phyloP scores from a whole-genome alignment of 306 rosid genomes.

The Sphenostylis stenocarpa region DNA sequence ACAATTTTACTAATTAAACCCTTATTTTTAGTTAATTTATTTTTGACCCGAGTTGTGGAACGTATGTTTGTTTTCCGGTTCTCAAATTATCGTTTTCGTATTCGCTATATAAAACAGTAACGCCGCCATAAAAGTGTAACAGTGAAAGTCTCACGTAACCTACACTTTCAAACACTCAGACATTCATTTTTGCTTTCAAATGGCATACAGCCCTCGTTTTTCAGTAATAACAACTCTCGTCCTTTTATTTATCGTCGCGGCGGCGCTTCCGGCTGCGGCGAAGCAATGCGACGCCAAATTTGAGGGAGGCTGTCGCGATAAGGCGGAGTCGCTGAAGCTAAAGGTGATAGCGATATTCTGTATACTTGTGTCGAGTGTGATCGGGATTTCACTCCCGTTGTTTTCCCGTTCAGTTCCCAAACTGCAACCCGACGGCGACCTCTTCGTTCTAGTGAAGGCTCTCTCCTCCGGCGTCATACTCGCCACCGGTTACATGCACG shows the following conservation, averaged over 20 bases:
- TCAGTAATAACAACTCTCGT: neutral
- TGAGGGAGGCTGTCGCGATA: conserved; percentile 41
- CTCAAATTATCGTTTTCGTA: too few species aligned
- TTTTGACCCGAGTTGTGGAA: too few species aligned
- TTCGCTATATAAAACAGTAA: too few species aligned
- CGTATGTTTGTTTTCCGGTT: too few species aligned
- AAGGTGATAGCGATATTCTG: conserved; percentile 53
- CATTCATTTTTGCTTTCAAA: too few species aligned
- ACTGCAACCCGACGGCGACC: conserved; percentile 43
- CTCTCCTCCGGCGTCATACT: conserved; percentile 75
- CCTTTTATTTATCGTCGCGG: neutral
- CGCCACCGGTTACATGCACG: conserved; percentile 78
- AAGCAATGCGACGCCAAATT: conserved; percentile 23
- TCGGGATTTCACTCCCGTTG: conserved; percentile 48
- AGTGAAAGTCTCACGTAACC: too few species aligned
- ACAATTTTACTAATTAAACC: too few species aligned
- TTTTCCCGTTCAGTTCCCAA: conserved; percentile 46
- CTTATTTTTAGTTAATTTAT: too few species aligned
- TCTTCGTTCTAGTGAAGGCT: conserved; percentile 53
- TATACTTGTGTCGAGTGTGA: conserved; percentile 47
- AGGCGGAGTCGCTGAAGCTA: conserved; percentile 29
- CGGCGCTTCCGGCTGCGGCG: neutral
- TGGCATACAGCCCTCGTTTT: neutral
- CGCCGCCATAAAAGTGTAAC: too few species aligned
- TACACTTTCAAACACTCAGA: too few species aligned